Evolutionary conservation across 176 grass and related monocot genomes (phyloP).

Genomic region (Oryza meridionalis): DNA sequence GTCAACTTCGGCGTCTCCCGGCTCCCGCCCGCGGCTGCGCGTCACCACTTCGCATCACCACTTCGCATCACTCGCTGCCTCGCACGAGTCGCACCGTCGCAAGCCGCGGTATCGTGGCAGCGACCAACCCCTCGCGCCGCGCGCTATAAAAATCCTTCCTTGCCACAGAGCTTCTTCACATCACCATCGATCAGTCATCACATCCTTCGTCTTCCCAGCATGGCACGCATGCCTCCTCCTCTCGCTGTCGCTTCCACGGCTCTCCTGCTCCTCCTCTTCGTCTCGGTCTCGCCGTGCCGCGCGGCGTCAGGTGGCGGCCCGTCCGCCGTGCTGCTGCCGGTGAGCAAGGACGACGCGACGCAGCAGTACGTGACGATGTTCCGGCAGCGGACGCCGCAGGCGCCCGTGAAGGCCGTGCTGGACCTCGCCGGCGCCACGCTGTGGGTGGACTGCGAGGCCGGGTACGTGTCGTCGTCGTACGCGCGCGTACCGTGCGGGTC

Average conservation of each 20-base stretch:
- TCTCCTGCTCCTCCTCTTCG: background rate
- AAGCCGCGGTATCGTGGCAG: background rate
- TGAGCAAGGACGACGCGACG: slow-evolving; percentile 40
- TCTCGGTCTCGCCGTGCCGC: slow-evolving; percentile 12
- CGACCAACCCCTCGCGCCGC: no score
- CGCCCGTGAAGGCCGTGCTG: slow-evolving; percentile 35
- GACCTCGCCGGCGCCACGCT: slow-evolving; percentile 47
- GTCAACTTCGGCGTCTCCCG: background rate
- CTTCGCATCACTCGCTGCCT: background rate
- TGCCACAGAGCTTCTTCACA: background rate
- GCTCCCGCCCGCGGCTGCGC: background rate
- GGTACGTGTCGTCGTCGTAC: slow-evolving; percentile 50
- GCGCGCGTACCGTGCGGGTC: slow-evolving; percentile 35
- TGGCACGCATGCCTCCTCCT: background rate
- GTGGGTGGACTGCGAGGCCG: slow-evolving; percentile 57
- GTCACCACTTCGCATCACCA: no score
- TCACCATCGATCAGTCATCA: background rate
- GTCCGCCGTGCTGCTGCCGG: slow-evolving; percentile 42
- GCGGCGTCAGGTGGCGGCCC: slow-evolving; percentile 14
- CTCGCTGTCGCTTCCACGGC: background rate
- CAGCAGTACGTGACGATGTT: slow-evolving; percentile 51
- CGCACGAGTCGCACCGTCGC: background rate
- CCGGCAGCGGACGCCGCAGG: slow-evolving; percentile 44
- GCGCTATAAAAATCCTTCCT: no score
- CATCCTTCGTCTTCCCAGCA: background rate